Evolutionary conservation across 106 monocot genomes (phyloP).

Genomic region (Gastrodia elata): DNA sequence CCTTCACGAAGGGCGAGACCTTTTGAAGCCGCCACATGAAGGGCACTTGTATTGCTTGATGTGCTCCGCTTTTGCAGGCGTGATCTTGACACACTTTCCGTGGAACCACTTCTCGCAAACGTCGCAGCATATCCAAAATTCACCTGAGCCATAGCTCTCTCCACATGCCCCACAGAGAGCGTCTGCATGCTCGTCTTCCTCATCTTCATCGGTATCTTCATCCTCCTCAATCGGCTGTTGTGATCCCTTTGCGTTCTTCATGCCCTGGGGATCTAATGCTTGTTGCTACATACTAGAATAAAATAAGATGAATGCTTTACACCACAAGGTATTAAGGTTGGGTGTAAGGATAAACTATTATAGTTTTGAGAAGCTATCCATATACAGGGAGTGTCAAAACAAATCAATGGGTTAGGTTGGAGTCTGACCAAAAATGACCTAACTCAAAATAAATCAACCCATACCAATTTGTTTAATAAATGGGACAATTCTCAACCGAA

Average conservation of each 20-base stretch:
- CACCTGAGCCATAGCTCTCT: slow-evolving; percentile 43
- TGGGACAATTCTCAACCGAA: too few species aligned
- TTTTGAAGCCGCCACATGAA: slow-evolving; percentile 31
- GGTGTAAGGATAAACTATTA: neutral
- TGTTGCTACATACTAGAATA: slow-evolving; percentile 1
- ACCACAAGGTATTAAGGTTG: neutral
- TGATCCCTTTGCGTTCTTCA: slow-evolving; percentile 7
- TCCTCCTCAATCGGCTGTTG: slow-evolving; percentile 18
- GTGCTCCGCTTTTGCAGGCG: slow-evolving; percentile 22
- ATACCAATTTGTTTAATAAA: too few species aligned
- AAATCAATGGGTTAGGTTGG: too few species aligned
- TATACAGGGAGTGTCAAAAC: too few species aligned
- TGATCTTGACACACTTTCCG: slow-evolving; percentile 55
- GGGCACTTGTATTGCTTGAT: slow-evolving; percentile 45
- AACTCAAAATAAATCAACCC: too few species aligned
- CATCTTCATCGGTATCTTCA: slow-evolving; percentile 15
- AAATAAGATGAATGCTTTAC: neutral
- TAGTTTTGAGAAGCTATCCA: neutral
- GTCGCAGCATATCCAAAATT: slow-evolving; percentile 69
- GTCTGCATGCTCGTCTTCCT: slow-evolving; percentile 36
- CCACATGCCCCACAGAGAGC: slow-evolving; percentile 52
- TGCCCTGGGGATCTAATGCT: slow-evolving; percentile 11
- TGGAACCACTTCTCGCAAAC: slow-evolving; percentile 62
- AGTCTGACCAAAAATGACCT: too few species aligned
- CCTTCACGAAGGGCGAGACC: slow-evolving; percentile 7